A percentile compares a stretch with the other conserved stretches of the same genome.
Evolutionary conservation across 441 rosid species (phyloP).

Genomic region (Metrosideros polymorpha): DNA sequence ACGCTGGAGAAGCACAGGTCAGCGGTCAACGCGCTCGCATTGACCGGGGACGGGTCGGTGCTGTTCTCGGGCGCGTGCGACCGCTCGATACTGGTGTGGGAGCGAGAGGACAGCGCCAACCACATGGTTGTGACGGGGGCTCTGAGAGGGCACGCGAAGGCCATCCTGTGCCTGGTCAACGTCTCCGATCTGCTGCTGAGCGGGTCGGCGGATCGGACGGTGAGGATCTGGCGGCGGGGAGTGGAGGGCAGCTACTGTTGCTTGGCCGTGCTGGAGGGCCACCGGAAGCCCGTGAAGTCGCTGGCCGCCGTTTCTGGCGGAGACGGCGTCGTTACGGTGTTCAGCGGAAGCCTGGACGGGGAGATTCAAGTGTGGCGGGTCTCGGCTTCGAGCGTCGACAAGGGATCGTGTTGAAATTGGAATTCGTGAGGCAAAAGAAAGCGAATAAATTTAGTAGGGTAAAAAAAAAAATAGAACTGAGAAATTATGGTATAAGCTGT

Average conservation of each 20-base stretch:
- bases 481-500: not conserved
- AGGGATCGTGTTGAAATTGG: not conserved
- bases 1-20: conserved; percentile 79
- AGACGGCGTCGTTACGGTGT: conserved; percentile 40
- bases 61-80: conserved; percentile 93
- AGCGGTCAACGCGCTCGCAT: conserved; percentile 73
- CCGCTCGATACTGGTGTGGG: conserved; percentile 91
- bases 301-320: conserved; percentile 40
- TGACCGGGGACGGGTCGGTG: conserved; percentile 60
- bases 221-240: conserved; percentile 71
- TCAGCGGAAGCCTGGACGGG: conserved; percentile 77
- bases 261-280: conserved; percentile 61
- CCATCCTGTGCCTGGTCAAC: conserved; percentile 52
- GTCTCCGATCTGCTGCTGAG: conserved; percentile 49
- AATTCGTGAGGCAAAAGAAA: not conserved
- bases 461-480: not conserved
- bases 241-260: conserved; percentile 43
- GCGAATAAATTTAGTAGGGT: not conserved
- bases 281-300: conserved; percentile 63
- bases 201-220: conserved; percentile 84
- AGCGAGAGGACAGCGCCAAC: conserved; percentile 64
- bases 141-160: conserved; percentile 68
- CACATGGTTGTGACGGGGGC: conserved; percentile 77
- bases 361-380: conserved; percentile 72
- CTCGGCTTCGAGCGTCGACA: conserved; percentile 19